phyloP scores from a whole-genome alignment of 768 basidiomycete species.

The Clathrus columnatus region DNA sequence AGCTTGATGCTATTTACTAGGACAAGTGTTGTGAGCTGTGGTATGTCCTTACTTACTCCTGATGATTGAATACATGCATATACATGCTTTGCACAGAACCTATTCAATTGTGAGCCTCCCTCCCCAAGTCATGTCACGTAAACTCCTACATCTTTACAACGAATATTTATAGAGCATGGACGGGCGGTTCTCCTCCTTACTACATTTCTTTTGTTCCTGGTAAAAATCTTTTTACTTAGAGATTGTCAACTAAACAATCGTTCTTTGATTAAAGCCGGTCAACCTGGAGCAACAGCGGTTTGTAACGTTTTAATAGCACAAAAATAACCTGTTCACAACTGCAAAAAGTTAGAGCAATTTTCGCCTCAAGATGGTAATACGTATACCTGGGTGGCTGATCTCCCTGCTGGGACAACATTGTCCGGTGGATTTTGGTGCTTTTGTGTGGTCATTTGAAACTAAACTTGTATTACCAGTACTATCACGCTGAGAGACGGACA shows the following conservation, averaged over 20 bases:
- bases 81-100: constrained; percentile 40
- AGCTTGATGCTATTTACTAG: constrained; percentile 20
- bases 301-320: constrained; percentile 17
- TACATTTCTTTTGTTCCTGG: constrained; percentile 56
- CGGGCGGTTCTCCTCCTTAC: constrained; percentile 44
- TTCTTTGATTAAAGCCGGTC: constrained; percentile 36
- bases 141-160: background rate
- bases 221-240: constrained; percentile 21
- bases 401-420: constrained; percentile 38
- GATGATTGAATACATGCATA: background rate
- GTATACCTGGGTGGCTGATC: constrained; percentile 49
- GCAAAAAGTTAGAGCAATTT: constrained; percentile 54
- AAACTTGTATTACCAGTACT: constrained; percentile 32
- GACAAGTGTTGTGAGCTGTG: constrained; percentile 35
- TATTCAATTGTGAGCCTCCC: constrained; percentile 30
- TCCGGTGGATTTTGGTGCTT: constrained; percentile 28
- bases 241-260: background rate
- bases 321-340: too few species aligned
- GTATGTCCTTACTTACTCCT: constrained; percentile 30
- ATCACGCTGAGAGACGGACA: constrained; percentile 48
- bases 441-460: too few species aligned
- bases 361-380: constrained; percentile 32
- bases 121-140: too few species aligned
- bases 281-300: constrained; percentile 44
- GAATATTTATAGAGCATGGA: constrained; percentile 29